Conservation (phyloP, 108 stramenopile species). For the Fistulifera solaris region DNA sequence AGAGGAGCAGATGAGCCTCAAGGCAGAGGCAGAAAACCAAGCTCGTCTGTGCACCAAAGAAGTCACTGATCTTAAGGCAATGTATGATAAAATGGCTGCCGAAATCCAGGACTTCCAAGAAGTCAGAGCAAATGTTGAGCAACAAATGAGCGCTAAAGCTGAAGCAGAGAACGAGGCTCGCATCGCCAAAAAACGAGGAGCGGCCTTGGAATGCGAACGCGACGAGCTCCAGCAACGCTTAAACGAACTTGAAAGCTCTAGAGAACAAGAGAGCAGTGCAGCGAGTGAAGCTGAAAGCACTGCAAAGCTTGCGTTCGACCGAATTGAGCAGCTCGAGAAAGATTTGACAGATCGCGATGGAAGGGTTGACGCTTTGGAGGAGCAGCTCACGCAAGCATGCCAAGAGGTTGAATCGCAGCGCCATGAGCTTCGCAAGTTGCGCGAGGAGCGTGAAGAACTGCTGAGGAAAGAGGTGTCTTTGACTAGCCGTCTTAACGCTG, state of each 20-base stretch:
- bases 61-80: conserved; percentile 4
- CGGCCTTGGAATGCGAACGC: too few relatives aligned
- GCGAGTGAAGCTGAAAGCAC: conserved; percentile 9
- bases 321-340: conserved; percentile 15
- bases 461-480: conserved; percentile 51
- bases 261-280: too few relatives aligned
- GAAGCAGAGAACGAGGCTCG: too few relatives aligned
- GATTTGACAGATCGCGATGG: conserved; percentile 4
- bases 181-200: too few relatives aligned
- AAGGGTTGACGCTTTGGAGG: not conserved
- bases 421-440: conserved; percentile 8
- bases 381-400: not conserved
- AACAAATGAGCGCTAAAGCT: conserved; percentile 12
- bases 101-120: conserved; percentile 6
- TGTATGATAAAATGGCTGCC: conserved; percentile 1
- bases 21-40: conserved; percentile 37
- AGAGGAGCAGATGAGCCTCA: conserved; percentile 44
- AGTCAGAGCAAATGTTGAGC: conserved; percentile 6
- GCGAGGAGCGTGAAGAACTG: conserved; percentile 35
- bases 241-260: too few relatives aligned
- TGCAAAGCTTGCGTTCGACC: conserved; percentile 9
- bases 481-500: conserved; percentile 59
- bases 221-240: too few relatives aligned
- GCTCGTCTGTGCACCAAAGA: conserved; percentile 11
- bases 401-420: not conserved